These are phyloP conservation scores for Colletotrichum chlorophyti DNA, from an alignment of 2,329 filamentous ascomycete genomes.

Conservation along the genomic window DNA sequence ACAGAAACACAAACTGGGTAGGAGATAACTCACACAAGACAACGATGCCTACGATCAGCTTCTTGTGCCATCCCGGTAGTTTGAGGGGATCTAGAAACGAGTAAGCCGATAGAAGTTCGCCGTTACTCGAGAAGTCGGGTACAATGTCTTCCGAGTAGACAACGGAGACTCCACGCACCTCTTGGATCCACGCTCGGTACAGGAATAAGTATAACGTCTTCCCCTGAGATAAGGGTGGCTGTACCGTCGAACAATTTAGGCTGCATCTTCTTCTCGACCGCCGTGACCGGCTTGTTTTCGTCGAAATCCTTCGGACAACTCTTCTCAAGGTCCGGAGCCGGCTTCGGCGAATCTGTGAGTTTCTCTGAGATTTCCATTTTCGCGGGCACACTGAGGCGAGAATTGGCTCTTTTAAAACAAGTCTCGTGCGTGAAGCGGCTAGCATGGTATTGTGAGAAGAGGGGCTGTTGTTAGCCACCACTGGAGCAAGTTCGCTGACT, in stretches of 20 bases:
- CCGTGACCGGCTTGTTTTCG: background rate
- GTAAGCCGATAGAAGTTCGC: background rate
- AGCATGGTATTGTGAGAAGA: background rate
- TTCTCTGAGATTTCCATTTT: background rate
- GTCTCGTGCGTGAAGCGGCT: too few species aligned
- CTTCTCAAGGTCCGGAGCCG: background rate
- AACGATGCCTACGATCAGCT: slow-evolving; percentile 31
- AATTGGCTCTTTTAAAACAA: too few species aligned
- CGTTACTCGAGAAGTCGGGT: background rate
- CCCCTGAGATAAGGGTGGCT: background rate
- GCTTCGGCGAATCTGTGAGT: background rate
- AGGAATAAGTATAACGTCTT: slow-evolving; percentile 32
- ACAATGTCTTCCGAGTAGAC: too few species aligned
- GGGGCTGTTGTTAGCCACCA: background rate
- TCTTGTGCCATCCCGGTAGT: slow-evolving; percentile 35
- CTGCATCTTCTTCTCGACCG: background rate
- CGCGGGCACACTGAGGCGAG: background rate
- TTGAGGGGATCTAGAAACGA: slow-evolving; percentile 33
- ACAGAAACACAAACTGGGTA: background rate
- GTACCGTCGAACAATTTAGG: slow-evolving; percentile 17
- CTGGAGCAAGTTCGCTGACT: background rate
- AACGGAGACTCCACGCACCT: slow-evolving; percentile 21
- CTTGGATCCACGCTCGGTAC: slow-evolving; percentile 32
- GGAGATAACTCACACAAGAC: slow-evolving; percentile 6
- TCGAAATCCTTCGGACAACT: background rate